Evolutionary conservation across 1,139 yeast genomes (phyloP).

Genomic region (Eremothecium cymbalariae): DNA sequence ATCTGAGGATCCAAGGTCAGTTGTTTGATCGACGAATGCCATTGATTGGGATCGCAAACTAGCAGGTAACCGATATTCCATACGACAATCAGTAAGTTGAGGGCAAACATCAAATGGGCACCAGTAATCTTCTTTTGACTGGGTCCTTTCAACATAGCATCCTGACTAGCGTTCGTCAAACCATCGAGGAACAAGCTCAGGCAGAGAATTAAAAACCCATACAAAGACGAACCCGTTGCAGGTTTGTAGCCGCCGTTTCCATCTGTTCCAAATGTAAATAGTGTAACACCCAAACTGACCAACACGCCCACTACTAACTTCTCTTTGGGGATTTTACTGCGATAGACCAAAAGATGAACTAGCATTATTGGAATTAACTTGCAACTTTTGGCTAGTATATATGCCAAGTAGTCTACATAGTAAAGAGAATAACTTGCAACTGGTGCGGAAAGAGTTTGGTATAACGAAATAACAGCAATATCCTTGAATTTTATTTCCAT

Average conservation of each 20-base stretch:
- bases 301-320: slow-evolving; percentile 69
- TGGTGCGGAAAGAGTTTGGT: slow-evolving; percentile 80
- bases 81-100: slow-evolving; percentile 42
- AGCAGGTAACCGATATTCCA: slow-evolving; percentile 39
- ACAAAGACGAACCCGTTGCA: slow-evolving; percentile 29
- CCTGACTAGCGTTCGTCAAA: slow-evolving; percentile 87
- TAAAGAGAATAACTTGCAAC: slow-evolving; percentile 63
- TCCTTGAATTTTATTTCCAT: slow-evolving; percentile 32
- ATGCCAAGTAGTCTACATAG: slow-evolving; percentile 81
- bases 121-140: slow-evolving; percentile 65
- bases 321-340: slow-evolving; percentile 61
- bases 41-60: slow-evolving; percentile 21
- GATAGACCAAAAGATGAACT: slow-evolving; percentile 67
- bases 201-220: slow-evolving; percentile 53
- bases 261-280: slow-evolving; percentile 51
- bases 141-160: slow-evolving; percentile 57
- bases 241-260: slow-evolving; percentile 20
- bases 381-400: slow-evolving; percentile 83
- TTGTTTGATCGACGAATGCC: slow-evolving; percentile 13
- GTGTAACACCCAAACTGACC: slow-evolving; percentile 73
- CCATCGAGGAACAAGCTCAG: slow-evolving; percentile 79
- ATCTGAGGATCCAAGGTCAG: slow-evolving; percentile 43
- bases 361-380: slow-evolving; percentile 88
- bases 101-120: slow-evolving; percentile 77
- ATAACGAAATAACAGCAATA: slow-evolving; percentile 57